phyloP scores from a whole-genome alignment of 768 basidiomycete species.

The Leccinum rimulosum region DNA sequence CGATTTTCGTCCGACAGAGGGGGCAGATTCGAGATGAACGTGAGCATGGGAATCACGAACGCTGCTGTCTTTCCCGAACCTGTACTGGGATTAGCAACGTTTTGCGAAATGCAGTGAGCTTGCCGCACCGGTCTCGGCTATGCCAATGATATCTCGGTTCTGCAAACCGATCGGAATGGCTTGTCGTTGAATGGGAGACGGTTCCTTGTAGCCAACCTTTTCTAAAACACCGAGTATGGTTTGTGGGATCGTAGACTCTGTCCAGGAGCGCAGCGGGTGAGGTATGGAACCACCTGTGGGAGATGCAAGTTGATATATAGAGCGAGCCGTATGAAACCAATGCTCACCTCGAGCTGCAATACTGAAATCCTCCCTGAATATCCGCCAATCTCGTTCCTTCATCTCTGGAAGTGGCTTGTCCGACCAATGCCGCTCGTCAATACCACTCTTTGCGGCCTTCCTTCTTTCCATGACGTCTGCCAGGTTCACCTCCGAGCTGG shows the following conservation, averaged over 20 bases:
- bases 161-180: slow-evolving; percentile 99
- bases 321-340: not conserved
- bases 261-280: slow-evolving; percentile 90
- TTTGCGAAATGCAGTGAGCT: not conserved
- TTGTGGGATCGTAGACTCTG: slow-evolving; percentile 80
- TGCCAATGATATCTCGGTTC: slow-evolving; percentile 96
- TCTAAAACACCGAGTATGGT: slow-evolving; percentile 82
- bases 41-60: slow-evolving; percentile 96
- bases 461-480: slow-evolving; percentile 83
- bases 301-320: not conserved
- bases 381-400: slow-evolving; percentile 97
- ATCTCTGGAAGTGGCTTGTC: slow-evolving; percentile 91
- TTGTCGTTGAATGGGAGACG: slow-evolving; percentile 94
- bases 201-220: slow-evolving; percentile 93
- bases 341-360: slow-evolving; percentile 81
- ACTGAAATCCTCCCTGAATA: slow-evolving; percentile 97
- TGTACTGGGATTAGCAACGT: slow-evolving; percentile 28
- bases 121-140: slow-evolving; percentile 89
- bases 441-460: slow-evolving; percentile 73
- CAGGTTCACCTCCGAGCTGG: slow-evolving; percentile 49
- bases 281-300: slow-evolving; percentile 84
- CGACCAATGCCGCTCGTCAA: slow-evolving; percentile 97
- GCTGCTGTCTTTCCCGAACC: slow-evolving; percentile 99
- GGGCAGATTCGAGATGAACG: slow-evolving; percentile 87
- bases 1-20: slow-evolving; percentile 89